Conservation (phyloP, 2,329 filamentous ascomycete species). For the Aspergillus bombycis region DNA sequence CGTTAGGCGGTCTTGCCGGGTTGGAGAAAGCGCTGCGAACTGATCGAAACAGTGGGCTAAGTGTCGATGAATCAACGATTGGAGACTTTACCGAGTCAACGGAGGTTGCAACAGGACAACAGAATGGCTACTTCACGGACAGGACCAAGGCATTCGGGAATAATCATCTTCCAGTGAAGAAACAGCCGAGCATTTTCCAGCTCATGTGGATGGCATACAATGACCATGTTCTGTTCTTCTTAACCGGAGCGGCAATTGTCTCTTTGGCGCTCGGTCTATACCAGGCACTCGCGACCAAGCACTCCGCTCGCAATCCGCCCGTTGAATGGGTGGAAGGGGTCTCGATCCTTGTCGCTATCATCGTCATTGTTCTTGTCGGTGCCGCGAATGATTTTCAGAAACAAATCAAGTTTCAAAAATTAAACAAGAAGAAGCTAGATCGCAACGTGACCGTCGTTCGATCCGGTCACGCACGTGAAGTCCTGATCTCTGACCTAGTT, state of each 20-base stretch:
- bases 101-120: neutral
- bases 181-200: conserved; percentile 66
- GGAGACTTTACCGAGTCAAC: neutral
- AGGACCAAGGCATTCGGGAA: conserved; percentile 52
- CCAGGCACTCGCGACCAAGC: conserved; percentile 33
- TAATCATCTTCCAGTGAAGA: conserved; percentile 67
- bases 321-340: conserved; percentile 76
- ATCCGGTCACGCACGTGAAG: conserved; percentile 67
- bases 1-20: conserved; percentile 73
- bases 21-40: conserved; percentile 75
- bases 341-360: conserved; percentile 69
- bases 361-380: conserved; percentile 71
- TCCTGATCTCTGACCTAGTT: conserved; percentile 54
- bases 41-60: conserved; percentile 70
- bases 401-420: conserved; percentile 65
- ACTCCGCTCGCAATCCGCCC: conserved; percentile 24
- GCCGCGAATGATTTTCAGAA: conserved; percentile 75
- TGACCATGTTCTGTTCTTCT: conserved; percentile 72
- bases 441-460: conserved; percentile 64
- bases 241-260: conserved; percentile 69
- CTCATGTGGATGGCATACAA: conserved; percentile 78
- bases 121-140: neutral
- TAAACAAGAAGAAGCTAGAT: conserved; percentile 71
- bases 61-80: conserved; percentile 62
- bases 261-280: conserved; percentile 74